Evolutionary conservation across 2,329 filamentous ascomycete species (phyloP), one percentile per base, ranked within the genome.

Genomic region (Ilyonectria destructans): DNA sequence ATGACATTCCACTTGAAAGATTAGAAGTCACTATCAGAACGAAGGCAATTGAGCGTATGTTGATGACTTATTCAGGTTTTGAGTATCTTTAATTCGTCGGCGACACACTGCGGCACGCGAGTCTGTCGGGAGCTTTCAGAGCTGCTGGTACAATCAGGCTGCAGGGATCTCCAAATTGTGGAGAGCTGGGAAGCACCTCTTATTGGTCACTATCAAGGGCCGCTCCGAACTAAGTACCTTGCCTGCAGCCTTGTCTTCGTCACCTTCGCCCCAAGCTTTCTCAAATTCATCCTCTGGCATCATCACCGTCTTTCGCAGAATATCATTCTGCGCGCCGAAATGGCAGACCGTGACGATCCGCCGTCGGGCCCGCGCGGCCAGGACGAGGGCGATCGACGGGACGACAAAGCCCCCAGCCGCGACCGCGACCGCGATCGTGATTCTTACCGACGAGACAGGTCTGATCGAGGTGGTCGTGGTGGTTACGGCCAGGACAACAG

Each of bases 281-380:
- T 17, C 43, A 49, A 57, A 55, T 31, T 33, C 59, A 60, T 40
- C 33, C 58, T 35, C 29, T 19, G 3, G n/a, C 63, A 66, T 48
- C 56, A n/a, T 58, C 21, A 45, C 48, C 49, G 19, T 56, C 23
- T 46, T 19, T 17, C 35, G 19, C 31, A 40, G 17, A 15, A 21
- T 8, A 15, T 13, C n/a, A 19, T 35, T 48, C 23, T 40, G 31
- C 45, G 17, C 35, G 31, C n/a, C 55, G 26, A 12, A 15, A 69
- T 69, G 68, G 60, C 63, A 43, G 64, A 69, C 21, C 57, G 57
- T 37, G 54, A 62, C 23, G 59, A 45, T n/a, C 59, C 64, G 15
- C 65, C 65, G 10, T 48, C 56, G 15, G 58, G 48, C 10, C 43
- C 63, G 19, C 63, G 63, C 7, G 58, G 56, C 23, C 37, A 60